These are phyloP conservation scores for Trichoderma asperellum DNA, from an alignment of 2,329 filamentous ascomycete genomes.

Conservation along the genomic window DNA sequence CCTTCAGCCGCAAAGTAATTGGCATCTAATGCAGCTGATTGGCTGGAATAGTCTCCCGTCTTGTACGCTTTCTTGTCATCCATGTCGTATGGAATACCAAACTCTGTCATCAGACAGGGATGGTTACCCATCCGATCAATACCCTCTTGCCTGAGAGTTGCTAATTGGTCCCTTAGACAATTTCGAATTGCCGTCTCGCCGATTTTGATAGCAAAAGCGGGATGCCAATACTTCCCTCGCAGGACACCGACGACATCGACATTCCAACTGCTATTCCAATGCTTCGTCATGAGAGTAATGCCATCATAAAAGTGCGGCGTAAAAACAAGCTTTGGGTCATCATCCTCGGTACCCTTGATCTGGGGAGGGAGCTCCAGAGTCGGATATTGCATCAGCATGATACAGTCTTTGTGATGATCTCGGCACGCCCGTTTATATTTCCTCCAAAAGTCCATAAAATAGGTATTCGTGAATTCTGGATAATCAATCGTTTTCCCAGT, in stretches of 20 bases:
- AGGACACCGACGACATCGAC: slow-evolving; percentile 93
- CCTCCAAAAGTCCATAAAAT: slow-evolving; percentile 86
- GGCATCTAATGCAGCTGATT: slow-evolving; percentile 90
- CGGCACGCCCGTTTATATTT: slow-evolving; percentile 76
- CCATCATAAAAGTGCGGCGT: slow-evolving; percentile 97
- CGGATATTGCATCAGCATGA: slow-evolving; percentile 89
- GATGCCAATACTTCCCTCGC: slow-evolving; percentile 83
- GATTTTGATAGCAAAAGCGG: slow-evolving; percentile 88
- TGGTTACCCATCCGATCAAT: slow-evolving; percentile 86
- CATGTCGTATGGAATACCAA: slow-evolving; percentile 99
- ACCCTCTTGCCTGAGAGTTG: slow-evolving; percentile 81
- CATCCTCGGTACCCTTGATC: slow-evolving; percentile 85
- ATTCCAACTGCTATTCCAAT: slow-evolving; percentile 98
- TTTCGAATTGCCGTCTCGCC: slow-evolving; percentile 94
- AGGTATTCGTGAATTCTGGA: slow-evolving; percentile 84
- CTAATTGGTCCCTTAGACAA: slow-evolving; percentile 86
- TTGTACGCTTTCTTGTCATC: slow-evolving; percentile 94
- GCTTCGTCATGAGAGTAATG: slow-evolving; percentile 95
- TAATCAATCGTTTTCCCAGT: slow-evolving; percentile 78
- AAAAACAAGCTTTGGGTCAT: slow-evolving; percentile 89
- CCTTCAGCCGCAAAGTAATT: slow-evolving; percentile 94
- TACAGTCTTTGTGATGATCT: slow-evolving; percentile 73
- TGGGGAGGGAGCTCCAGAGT: slow-evolving; percentile 88
- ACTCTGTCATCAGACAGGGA: slow-evolving; percentile 89
- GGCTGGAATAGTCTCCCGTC: slow-evolving; percentile 92